Percentiles rank a stretch among this genome's conserved stretches.
Evolutionary conservation across 805 yeast species (phyloP).

Genomic region (Torulaspora microellipsoides): DNA sequence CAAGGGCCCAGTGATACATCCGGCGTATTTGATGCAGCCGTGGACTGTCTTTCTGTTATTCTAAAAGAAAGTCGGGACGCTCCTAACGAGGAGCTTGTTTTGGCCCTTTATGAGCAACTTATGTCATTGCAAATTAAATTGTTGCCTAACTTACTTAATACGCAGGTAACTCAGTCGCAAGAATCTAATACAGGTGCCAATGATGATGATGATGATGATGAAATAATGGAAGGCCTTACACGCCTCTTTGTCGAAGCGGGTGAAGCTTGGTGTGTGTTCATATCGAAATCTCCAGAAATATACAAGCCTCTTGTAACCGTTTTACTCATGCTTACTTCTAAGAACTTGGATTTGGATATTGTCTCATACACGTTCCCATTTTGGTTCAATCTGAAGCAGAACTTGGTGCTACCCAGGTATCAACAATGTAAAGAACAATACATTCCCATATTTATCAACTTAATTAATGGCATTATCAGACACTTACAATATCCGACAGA

Average conservation of each 20-base stretch:
- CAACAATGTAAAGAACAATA: conserved; percentile 25
- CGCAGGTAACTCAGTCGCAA: conserved; percentile 10
- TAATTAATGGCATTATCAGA: conserved; percentile 42
- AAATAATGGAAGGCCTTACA: conserved; percentile 62
- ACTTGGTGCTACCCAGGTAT: conserved; percentile 37
- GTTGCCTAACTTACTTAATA: conserved; percentile 33
- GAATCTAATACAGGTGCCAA: neutral
- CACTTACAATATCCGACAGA: conserved; percentile 73
- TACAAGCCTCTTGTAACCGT: conserved; percentile 73
- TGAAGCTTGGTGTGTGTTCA: conserved; percentile 88
- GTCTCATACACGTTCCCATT: conserved; percentile 88
- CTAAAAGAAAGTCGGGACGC: conserved; percentile 78
- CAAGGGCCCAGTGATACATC: conserved; percentile 35
- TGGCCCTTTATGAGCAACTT: conserved; percentile 64
- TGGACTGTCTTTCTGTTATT: conserved; percentile 81
- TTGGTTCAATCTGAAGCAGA: conserved; percentile 79
- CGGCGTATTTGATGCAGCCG: conserved; percentile 73
- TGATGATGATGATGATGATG: conserved; percentile 47
- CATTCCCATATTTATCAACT: conserved; percentile 21
- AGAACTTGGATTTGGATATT: conserved; percentile 80
- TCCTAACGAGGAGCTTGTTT: conserved; percentile 55
- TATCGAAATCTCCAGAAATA: conserved; percentile 64
- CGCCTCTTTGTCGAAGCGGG: conserved; percentile 87
- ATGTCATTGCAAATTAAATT: conserved; percentile 54
- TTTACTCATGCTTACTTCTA: conserved; percentile 62